phyloP scores from a whole-genome alignment of 306 rosid genomes.

The Rubus parviflorus region DNA sequence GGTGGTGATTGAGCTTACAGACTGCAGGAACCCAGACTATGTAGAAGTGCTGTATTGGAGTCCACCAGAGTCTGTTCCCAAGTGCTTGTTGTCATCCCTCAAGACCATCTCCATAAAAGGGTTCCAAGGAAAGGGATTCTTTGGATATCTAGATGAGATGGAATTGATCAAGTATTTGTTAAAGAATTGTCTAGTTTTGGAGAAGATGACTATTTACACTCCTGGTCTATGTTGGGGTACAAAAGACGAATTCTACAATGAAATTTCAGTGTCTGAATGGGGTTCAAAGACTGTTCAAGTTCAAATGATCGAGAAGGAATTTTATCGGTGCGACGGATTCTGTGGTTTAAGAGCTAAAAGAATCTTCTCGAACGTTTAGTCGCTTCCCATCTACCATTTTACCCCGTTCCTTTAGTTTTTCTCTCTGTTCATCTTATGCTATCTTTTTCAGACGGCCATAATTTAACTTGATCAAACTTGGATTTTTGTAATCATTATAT shows the following conservation, averaged over 20 bases:
- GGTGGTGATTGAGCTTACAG: not conserved
- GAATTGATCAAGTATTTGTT: not conserved
- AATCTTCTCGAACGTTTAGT: not conserved
- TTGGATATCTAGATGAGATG: not conserved
- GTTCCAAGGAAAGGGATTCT: not conserved
- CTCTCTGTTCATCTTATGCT: too few species aligned
- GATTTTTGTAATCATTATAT: too few species aligned
- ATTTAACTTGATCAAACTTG: too few species aligned
- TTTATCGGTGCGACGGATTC: not conserved
- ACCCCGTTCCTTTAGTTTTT: too few species aligned
- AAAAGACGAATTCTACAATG: not conserved
- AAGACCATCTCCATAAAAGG: not conserved
- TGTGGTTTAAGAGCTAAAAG: too few species aligned
- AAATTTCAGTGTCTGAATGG: not conserved
- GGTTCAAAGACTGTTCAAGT: not conserved
- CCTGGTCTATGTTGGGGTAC: not conserved
- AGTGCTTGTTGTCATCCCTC: too few species aligned
- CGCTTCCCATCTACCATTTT: too few species aligned
- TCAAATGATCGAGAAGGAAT: not conserved
- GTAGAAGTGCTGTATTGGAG: not conserved
- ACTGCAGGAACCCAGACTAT: too few species aligned
- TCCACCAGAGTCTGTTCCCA: too few species aligned
- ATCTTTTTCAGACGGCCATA: too few species aligned
- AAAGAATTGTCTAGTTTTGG: not conserved
- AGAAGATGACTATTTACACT: constrained; percentile 4